Base-by-base conservation (phyloP, 805 yeast genomes). In the Scheffersomyces coipomensis region DNA sequence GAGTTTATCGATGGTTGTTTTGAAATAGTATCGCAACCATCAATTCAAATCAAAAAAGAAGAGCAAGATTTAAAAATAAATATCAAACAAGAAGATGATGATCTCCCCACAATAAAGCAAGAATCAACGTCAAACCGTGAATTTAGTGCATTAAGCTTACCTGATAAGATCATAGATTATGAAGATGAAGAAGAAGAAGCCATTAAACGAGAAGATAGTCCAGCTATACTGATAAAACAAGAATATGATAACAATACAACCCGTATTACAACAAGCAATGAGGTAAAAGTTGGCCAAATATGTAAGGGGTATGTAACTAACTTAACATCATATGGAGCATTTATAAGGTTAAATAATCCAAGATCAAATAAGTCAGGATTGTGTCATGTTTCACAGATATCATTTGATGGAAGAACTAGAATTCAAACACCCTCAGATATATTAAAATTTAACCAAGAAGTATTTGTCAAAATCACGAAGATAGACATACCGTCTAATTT, bases 381-480 rank as follows among this genome's bases (percentile, higher is more conserved):
- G 13, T 82, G 90, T 27, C 97, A 90, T 54, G 73, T 85, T 0
- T 87, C 96, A 1, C 83, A 81, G 31, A 68, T 90, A 23, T 68
- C 78, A 40, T 60, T 51, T 38, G 64, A 61, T 40, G 68, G 68
- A 4, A 27, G 12, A 27, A 47, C 64, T 2, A 63, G 88, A 34
- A 64, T 84, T 1, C 60, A 68, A 5, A 74, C 74, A 34, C 88
- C 91, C 0, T 54, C 73, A 2, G 91, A 85, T 35, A 66, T 79
- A 1, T 64, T 87, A 13, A 61, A 67, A 31, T 49, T 64, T 24
- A 74, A 78, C 39, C 88, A 88, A 44, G 65, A 66, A 5, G 89
- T 89, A 6, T 83, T 60, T 53, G 93, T 81, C 4, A 76, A 76
- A 52, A 78, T 89, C 2, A 50, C 66, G 0, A 45, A 45, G 6